phyloP scores from a whole-genome alignment of 2,329 filamentous ascomycete species.

The Fusarium armeniacum region DNA sequence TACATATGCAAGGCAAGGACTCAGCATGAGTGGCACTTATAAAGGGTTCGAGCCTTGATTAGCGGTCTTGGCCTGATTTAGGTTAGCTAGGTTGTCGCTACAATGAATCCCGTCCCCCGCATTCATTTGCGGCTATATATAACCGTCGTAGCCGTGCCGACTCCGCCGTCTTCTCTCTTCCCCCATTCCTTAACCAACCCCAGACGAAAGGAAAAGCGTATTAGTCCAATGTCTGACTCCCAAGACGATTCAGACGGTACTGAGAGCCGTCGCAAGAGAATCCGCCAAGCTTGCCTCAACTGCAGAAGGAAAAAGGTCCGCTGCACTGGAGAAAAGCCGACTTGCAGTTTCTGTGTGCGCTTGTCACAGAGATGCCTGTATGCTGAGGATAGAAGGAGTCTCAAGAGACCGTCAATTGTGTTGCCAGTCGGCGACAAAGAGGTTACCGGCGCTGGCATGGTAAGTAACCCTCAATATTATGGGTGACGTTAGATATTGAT shows the following conservation, averaged over 20 bases:
- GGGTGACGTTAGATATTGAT: not conserved
- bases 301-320: conserved; percentile 31
- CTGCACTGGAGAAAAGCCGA: conserved; percentile 25
- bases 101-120: not conserved
- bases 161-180: not conserved
- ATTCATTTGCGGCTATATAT: conserved; percentile 9
- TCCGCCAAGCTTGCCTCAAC: conserved; percentile 29
- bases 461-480: not conserved
- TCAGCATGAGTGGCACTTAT: not conserved
- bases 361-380: conserved; percentile 21
- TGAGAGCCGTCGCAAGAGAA: conserved; percentile 27
- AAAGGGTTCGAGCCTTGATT: not conserved
- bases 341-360: conserved; percentile 24
- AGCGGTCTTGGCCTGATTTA: not conserved
- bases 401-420: not conserved
- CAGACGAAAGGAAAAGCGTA: not conserved
- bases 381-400: conserved; percentile 24
- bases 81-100: not conserved
- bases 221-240: conserved; percentile 15
- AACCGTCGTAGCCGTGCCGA: conserved; percentile 21
- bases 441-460: conserved; percentile 7
- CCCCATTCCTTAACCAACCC: conserved; percentile 3
- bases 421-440: not conserved
- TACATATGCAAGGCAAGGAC: not conserved
- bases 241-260: conserved; percentile 27